Conservation (phyloP, 768 basidiomycete species). For the Boletus reticuloceps region DNA sequence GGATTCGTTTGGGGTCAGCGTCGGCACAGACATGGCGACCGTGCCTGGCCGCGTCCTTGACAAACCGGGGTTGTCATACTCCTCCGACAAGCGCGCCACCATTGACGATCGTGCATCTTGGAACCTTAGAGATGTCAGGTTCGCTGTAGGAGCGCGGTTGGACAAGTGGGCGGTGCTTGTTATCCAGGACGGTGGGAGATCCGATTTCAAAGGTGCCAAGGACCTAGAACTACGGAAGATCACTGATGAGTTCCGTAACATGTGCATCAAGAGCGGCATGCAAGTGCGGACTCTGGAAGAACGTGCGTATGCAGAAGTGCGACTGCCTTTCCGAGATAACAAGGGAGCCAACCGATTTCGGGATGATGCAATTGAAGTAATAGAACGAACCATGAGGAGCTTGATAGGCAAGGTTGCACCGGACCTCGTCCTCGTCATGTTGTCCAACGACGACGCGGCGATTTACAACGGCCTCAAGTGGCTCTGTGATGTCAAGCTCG, state of each 20-base stretch:
- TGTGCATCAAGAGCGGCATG: constrained; percentile 71
- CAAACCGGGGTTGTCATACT: constrained; percentile 43
- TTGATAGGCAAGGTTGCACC: constrained; percentile 2
- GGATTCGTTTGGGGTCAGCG: constrained; percentile 41
- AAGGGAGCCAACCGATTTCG: constrained; percentile 48
- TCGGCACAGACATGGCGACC: constrained; percentile 49
- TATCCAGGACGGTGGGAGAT: constrained; percentile 51
- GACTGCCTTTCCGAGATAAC: constrained; percentile 43
- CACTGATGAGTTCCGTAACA: constrained; percentile 50
- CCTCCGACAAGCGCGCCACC: constrained; percentile 13
- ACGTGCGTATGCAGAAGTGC: constrained; percentile 32
- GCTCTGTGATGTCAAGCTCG: constrained; percentile 47
- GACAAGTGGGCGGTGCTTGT: constrained; percentile 67
- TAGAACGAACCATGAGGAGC: not conserved
- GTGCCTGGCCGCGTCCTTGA: constrained; percentile 52
- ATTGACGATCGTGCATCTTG: constrained; percentile 46
- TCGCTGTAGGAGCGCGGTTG: constrained; percentile 54
- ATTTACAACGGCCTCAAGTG: constrained; percentile 52
- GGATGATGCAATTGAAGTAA: constrained; percentile 40
- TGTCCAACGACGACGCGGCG: constrained; percentile 45
- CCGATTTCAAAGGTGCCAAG: constrained; percentile 49
- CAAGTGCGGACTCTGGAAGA: constrained; percentile 31
- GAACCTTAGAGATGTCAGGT: constrained; percentile 54
- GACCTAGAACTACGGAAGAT: constrained; percentile 49
- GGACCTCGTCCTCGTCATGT: constrained; percentile 40